These are phyloP conservation scores for Dacryopinax primogenitus DNA, from an alignment of 768 basidiomycete genomes.

Conservation along the genomic window DNA sequence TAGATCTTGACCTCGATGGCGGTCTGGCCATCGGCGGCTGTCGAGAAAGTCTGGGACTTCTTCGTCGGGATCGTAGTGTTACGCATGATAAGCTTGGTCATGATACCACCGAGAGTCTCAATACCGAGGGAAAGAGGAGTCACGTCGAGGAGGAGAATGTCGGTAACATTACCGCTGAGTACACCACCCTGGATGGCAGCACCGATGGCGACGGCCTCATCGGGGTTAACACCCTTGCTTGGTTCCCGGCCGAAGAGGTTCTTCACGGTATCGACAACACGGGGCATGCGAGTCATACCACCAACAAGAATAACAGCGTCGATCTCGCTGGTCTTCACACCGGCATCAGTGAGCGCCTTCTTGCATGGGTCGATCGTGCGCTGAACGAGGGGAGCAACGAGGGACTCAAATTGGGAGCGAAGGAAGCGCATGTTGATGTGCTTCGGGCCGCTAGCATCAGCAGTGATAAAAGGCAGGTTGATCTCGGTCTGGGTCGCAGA, in stretches of 20 bases:
- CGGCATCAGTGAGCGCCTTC: constrained; percentile 89
- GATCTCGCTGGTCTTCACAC: constrained; percentile 83
- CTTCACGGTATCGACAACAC: constrained; percentile 89
- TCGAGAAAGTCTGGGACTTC: constrained; percentile 98
- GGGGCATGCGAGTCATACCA: constrained; percentile 98
- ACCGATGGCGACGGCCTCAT: constrained; percentile 97
- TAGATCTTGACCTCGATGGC: constrained; percentile 99
- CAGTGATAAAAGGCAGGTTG: constrained; percentile 96
- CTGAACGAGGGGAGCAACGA: constrained; percentile 70
- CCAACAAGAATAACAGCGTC: constrained; percentile 97
- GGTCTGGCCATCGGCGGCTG: constrained; percentile 97
- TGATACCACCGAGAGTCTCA: constrained; percentile 97
- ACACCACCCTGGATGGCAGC: constrained; percentile 98
- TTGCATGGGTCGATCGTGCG: constrained; percentile 92
- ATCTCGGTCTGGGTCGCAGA: constrained; percentile 92
- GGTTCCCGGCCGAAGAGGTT: constrained; percentile 88
- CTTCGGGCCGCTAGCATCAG: constrained; percentile 86
- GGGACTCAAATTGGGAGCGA: constrained; percentile 78
- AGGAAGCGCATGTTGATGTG: constrained; percentile 89
- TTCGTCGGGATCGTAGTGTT: constrained; percentile 99
- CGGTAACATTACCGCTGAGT: constrained; percentile 88
- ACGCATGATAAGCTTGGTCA: constrained; percentile 95
- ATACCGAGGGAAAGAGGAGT: constrained; percentile 95
- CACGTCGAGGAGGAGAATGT: constrained; percentile 87
- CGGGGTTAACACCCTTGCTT: constrained; percentile 97